Base-by-base conservation (phyloP, 495 filamentous ascomycete genomes). In the Xylaria palmicola region DNA sequence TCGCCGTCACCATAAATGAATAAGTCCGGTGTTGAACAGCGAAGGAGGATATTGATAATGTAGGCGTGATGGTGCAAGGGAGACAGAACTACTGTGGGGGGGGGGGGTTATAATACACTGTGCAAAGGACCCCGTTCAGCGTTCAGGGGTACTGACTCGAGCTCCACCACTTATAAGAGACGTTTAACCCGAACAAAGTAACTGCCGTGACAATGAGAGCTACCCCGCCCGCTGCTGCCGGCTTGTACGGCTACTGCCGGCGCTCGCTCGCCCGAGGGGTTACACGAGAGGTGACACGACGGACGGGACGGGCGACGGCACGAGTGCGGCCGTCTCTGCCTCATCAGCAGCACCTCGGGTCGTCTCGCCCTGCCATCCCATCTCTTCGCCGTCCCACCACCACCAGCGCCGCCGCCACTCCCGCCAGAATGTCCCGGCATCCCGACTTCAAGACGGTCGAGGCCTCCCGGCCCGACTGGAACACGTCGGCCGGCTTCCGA, bases 361-460 rank as follows among this genome's bases (percentile, higher is more conserved):
- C 40, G 4, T 22, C 26, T 19, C 17, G 32, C 30, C 13, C 32
- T 41, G 4, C 43, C 17, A 48, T 29, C 26, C 30, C n/a, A 9
- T 43, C 48, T 26, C 20, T 22, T 39, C 22, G 15, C 37, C 37
- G 17, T 29, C 61, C 6, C 34, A 4, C 22, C 60, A 34, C 20
- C 53, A 8, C 32, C n/a, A 41, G 17, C 60, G 29, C 20, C 53
- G 7, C 32, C n/a, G 39, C 54, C 57, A 50, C 48, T 50, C 40
- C 60, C 30, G 19, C 47, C 63, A 73, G 51, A 1, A 77, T 78
- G 75, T 71, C 73, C n/a, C 85, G 82, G 10, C 86, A 88, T 70
- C 80, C 81, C 9, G 88, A 97, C 71, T 96, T 96, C 79, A 88
- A 88, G 60, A 77, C 83, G 22, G 81, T 90, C 61, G 87, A 96